phyloP scores from a whole-genome alignment of 164 flowering plant genomes.

The Platanus orientalis region DNA sequence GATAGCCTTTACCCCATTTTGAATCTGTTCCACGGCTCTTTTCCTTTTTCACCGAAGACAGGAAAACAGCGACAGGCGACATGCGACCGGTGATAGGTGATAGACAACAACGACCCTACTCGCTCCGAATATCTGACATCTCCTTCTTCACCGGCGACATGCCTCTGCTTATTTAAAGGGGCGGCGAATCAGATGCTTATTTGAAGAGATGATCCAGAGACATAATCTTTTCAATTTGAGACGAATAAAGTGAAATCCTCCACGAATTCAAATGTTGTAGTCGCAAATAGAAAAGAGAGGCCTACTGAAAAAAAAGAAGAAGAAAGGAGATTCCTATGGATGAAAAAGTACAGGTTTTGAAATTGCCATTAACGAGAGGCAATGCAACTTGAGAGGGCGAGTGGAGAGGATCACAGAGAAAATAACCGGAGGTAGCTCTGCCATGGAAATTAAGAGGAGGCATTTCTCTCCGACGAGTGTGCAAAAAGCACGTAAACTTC shows the following conservation, averaged over 20 bases:
- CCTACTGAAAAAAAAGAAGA: too few species aligned
- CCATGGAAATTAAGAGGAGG: background rate
- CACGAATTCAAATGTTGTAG: background rate
- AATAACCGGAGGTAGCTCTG: background rate
- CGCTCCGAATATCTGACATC: too few species aligned
- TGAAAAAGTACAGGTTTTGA: background rate
- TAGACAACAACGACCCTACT: too few species aligned
- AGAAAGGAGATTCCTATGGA: background rate
- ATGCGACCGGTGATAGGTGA: too few species aligned
- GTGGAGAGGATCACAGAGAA: background rate
- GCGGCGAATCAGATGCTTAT: background rate
- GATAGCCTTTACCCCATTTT: too few species aligned
- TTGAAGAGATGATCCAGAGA: background rate
- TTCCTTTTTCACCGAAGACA: too few species aligned
- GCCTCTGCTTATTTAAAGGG: too few species aligned
- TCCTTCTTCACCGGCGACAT: too few species aligned
- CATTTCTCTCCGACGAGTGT: background rate
- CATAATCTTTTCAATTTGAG: too few species aligned
- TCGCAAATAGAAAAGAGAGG: background rate
- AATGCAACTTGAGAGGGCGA: background rate
- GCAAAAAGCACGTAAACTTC: too few species aligned
- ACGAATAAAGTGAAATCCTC: background rate
- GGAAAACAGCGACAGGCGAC: too few species aligned
- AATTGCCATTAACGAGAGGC: background rate
- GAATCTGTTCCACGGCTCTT: too few species aligned